Evolutionary conservation across 2,329 filamentous ascomycete species (phyloP).

Genomic region (Fusarium foetens): DNA sequence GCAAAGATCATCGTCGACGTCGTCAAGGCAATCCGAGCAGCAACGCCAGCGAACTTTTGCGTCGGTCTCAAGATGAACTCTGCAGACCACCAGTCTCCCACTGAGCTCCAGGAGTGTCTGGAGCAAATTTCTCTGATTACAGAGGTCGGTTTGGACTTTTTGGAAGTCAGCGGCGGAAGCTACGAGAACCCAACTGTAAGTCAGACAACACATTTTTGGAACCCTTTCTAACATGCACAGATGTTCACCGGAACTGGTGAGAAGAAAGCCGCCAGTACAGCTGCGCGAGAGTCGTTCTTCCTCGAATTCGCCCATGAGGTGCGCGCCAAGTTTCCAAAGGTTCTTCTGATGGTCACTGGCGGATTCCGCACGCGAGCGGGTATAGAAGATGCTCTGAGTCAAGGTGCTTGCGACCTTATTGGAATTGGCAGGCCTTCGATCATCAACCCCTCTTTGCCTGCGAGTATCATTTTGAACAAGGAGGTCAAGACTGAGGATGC

Average conservation of each 20-base stretch:
- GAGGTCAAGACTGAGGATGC: conserved; percentile 31
- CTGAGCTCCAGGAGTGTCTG: conserved; percentile 62
- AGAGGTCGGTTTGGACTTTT: conserved; percentile 67
- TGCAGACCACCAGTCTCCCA: conserved; percentile 62
- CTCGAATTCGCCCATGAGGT: conserved; percentile 70
- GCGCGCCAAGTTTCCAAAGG: conserved; percentile 55
- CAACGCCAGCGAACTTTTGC: conserved; percentile 54
- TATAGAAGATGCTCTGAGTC: conserved; percentile 53
- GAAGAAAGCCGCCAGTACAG: conserved; percentile 51
- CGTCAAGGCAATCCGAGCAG: conserved; percentile 54
- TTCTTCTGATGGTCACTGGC: conserved; percentile 68
- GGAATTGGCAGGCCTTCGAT: conserved; percentile 54
- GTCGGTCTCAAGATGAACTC: conserved; percentile 67
- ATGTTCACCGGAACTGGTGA: conserved; percentile 48
- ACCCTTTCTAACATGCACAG: conserved; percentile 19
- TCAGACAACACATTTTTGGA: neutral
- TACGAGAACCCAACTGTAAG: conserved; percentile 63
- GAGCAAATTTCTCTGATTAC: conserved; percentile 65
- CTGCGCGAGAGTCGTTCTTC: conserved; percentile 73
- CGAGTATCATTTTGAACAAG: conserved; percentile 38
- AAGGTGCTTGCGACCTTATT: conserved; percentile 54
- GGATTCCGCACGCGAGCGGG: conserved; percentile 65
- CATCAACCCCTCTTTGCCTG: conserved; percentile 52
- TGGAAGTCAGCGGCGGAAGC: conserved; percentile 73
- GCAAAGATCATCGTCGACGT: conserved; percentile 63